Evolutionary conservation across 2,329 filamentous ascomycete species (phyloP), one percentile per base, ranked within the genome.

Genomic region (Diaporthe aspalathi): DNA sequence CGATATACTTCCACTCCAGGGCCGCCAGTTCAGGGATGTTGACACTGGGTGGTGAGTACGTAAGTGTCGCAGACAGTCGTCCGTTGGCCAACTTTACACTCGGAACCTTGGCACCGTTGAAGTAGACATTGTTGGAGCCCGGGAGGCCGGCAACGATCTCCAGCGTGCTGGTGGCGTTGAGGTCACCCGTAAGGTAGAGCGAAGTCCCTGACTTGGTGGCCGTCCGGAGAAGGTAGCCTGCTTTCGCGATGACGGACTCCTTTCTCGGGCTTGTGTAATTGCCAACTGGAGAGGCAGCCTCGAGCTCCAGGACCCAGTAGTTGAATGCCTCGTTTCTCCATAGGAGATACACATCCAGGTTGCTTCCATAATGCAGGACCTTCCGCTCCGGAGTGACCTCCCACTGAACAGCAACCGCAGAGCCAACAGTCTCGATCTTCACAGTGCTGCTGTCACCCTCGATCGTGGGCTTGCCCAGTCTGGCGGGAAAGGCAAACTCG

Each of bases 111-210:
- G 77, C 78, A 12, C 82, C 83, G 38, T 87, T 87, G 56, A 85
- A 73, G 1, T 79, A 74, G 5, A 90, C 76, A 0, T 78, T 80
- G 2, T 86, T 85, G 1, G 88, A 82, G 0, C 77, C 79, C 0
- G 81, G 78, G 0, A 89, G 86, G 0, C 88, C 90, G 4, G 91
- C 90, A 40, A 94, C 88, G 27, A 95, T 84, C 74, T 94, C 92
- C 17, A 95, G 80, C 0, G 87, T 76, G 0, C 90, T 90, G 0
- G 92, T 94, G 0, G 85, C 80, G 75, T 95, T 95, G 73, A 95
- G 85, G 76, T 96, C 93, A 3, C 91, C 93, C 5, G 87, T 88
- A 3, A 95, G 79, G 16, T 87, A 83, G 5, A 95, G 83, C 1
- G 85, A 85, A n/a, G 81, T 82, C 2, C 85, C 88, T 6, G 86